These are phyloP conservation scores for Stropharia rugosoannulata DNA, from an alignment of 768 basidiomycete genomes.

Conservation along the genomic window DNA sequence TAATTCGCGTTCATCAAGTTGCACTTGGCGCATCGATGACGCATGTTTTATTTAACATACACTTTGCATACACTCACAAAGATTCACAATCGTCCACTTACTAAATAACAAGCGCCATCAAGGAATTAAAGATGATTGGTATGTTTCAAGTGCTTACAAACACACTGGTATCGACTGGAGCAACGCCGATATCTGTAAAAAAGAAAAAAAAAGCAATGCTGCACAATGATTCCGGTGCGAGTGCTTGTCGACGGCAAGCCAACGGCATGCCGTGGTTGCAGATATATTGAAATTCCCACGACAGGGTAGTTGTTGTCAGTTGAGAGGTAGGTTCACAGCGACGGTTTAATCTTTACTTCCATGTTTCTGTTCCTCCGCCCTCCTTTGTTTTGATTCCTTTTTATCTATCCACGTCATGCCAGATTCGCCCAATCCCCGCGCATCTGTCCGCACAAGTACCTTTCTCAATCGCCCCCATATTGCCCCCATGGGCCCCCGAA, in stretches of 20 bases:
- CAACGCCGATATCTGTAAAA: too few relatives aligned
- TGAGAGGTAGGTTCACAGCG: background rate
- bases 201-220: background rate
- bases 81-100: too few relatives aligned
- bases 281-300: background rate
- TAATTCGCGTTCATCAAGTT: too few relatives aligned
- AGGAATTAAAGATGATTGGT: too few relatives aligned
- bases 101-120: too few relatives aligned
- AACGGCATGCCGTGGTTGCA: background rate
- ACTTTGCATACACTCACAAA: too few relatives aligned
- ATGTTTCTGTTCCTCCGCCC: background rate
- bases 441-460: constrained; percentile 23
- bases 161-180: too few relatives aligned
- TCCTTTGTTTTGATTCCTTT: background rate
- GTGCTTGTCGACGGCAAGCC: background rate
- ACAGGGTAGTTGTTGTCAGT: background rate
- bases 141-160: too few relatives aligned
- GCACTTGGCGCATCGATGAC: too few relatives aligned
- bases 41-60: too few relatives aligned
- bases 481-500: constrained; percentile 26
- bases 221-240: background rate
- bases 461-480: constrained; percentile 25
- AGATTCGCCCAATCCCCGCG: constrained; percentile 26
- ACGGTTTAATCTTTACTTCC: background rate
- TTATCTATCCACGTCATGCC: constrained; percentile 18